Conservation (phyloP, 345 rosid species). For the Aurinia saxatilis region DNA sequence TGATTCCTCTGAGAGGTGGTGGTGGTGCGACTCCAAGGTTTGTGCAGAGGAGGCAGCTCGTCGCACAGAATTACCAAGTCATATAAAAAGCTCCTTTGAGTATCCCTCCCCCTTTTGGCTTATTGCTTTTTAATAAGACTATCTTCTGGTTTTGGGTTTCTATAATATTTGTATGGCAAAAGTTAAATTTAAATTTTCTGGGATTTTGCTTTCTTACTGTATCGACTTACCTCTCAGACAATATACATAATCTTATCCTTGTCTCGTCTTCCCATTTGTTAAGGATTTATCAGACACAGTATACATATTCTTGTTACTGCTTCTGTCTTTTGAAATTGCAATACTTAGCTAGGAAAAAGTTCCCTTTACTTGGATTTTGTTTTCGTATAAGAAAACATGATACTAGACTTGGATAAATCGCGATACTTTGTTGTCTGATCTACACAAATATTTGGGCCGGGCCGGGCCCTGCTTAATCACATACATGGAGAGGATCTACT, state of each 20-base stretch:
- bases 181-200: neutral
- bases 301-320: no score
- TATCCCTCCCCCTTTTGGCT: neutral
- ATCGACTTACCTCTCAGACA: neutral
- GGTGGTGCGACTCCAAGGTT: constrained; percentile 63
- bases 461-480: no score
- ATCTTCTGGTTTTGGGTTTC: neutral
- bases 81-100: constrained; percentile 30
- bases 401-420: no score
- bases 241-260: constrained; percentile 1
- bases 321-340: no score
- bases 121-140: neutral
- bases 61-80: constrained; percentile 81
- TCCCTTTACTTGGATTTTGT: no score
- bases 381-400: no score
- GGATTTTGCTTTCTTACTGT: constrained; percentile 1
- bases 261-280: neutral
- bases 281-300: no score
- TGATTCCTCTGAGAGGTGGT: constrained; percentile 57
- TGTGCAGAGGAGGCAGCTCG: constrained; percentile 68
- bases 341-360: no score
- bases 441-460: no score
- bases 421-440: no score
- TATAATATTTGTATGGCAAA: neutral
- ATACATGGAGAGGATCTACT: no score